Evolutionary conservation across 2,329 filamentous ascomycete species (phyloP).

Genomic region (Neofusicoccum umdonicola): DNA sequence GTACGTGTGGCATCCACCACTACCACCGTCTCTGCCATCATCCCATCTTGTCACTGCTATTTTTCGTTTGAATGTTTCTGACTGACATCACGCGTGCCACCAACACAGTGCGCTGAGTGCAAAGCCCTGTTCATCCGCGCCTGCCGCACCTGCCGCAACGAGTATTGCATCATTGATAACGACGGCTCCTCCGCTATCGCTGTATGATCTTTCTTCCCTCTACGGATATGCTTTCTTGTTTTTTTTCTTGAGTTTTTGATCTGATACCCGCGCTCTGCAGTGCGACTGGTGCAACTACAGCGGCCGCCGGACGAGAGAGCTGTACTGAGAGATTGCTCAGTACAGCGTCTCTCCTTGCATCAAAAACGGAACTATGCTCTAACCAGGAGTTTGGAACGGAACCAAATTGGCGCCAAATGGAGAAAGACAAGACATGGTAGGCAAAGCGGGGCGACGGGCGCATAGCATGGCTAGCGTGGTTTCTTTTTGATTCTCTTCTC

Average conservation of each 20-base stretch:
- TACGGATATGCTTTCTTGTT: background rate
- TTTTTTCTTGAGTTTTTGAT: background rate
- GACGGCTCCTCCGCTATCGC: slow-evolving; percentile 70
- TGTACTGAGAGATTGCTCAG: slow-evolving; percentile 25
- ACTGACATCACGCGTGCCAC: slow-evolving; percentile 12
- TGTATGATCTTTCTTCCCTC: slow-evolving; percentile 29
- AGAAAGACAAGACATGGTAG: background rate
- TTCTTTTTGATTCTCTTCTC: background rate
- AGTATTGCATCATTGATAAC: slow-evolving; percentile 82
- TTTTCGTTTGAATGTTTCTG: background rate
- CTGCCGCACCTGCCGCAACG: slow-evolving; percentile 71
- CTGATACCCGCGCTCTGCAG: slow-evolving; percentile 20
- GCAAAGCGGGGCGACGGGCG: background rate
- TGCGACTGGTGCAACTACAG: slow-evolving; percentile 40
- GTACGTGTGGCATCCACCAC: slow-evolving; percentile 45
- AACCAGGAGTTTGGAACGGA: background rate
- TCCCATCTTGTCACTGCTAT: background rate
- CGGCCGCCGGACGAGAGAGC: slow-evolving; percentile 36
- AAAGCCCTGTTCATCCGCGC: slow-evolving; percentile 67
- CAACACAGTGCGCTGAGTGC: slow-evolving; percentile 68
- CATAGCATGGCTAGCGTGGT: slow-evolving; percentile 1
- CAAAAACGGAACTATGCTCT: background rate
- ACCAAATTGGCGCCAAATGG: background rate
- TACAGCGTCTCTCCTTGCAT: background rate
- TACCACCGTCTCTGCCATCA: background rate